phyloP scores from a whole-genome alignment of 768 basidiomycete species.

The Trametes maxima region DNA sequence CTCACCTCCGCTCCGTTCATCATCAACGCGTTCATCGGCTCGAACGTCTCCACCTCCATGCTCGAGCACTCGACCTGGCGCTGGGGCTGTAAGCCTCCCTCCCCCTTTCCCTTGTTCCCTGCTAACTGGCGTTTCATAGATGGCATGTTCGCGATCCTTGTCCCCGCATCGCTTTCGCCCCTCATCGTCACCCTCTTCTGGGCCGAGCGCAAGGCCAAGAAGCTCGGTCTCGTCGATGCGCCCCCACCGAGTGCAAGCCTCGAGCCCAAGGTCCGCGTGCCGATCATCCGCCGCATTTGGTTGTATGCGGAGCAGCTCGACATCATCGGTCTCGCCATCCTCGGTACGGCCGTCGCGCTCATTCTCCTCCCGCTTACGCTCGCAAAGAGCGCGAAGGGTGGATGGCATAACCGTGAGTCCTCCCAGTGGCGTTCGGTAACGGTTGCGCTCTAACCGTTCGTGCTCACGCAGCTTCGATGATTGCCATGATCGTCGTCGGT shows the following conservation, averaged over 20 bases:
- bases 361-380: slow-evolving; percentile 37
- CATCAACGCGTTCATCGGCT: slow-evolving; percentile 66
- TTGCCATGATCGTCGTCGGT: slow-evolving; percentile 37
- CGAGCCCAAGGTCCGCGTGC: not conserved
- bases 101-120: no score
- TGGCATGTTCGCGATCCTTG: slow-evolving; percentile 38
- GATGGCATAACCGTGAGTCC: slow-evolving; percentile 34
- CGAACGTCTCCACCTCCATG: slow-evolving; percentile 54
- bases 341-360: slow-evolving; percentile 35
- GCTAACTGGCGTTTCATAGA: no score
- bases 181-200: slow-evolving; percentile 34
- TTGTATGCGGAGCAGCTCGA: slow-evolving; percentile 33
- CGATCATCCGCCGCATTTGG: slow-evolving; percentile 44
- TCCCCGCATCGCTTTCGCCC: slow-evolving; percentile 29
- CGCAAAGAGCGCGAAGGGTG: slow-evolving; percentile 25
- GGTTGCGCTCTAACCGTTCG: no score
- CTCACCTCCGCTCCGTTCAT: slow-evolving; percentile 55
- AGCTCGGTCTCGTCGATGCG: slow-evolving; percentile 42
- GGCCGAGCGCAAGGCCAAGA: slow-evolving; percentile 34
- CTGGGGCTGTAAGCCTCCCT: slow-evolving; percentile 61
- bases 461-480: slow-evolving; percentile 34
- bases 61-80: slow-evolving; percentile 56
- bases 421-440: no score
- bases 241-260: slow-evolving; percentile 52
- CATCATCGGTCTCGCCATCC: slow-evolving; percentile 32